Evolutionary conservation across 805 yeast species (phyloP).

Genomic region (Kuraishia molischiana): DNA sequence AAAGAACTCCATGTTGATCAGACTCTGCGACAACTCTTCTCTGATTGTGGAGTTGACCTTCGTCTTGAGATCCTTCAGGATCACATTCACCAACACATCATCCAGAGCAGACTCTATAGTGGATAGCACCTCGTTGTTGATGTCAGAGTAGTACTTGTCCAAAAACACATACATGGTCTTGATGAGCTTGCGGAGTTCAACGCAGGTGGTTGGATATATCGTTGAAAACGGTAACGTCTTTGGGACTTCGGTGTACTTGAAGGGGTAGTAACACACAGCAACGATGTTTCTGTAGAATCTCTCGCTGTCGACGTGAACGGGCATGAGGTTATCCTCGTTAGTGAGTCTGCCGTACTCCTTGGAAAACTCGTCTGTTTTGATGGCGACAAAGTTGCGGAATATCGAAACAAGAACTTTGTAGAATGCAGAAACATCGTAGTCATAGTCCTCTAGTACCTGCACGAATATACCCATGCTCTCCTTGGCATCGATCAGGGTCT

Average conservation of each 20-base stretch:
- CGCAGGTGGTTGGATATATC: slow-evolving; percentile 79
- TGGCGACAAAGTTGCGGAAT: slow-evolving; percentile 52
- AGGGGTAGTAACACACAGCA: slow-evolving; percentile 24
- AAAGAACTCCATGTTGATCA: slow-evolving; percentile 83
- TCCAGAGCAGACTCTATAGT: slow-evolving; percentile 59
- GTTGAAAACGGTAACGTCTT: slow-evolving; percentile 79
- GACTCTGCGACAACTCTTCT: slow-evolving; percentile 83
- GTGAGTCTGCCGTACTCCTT: slow-evolving; percentile 52
- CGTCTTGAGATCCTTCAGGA: slow-evolving; percentile 51
- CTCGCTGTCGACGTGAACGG: slow-evolving; percentile 56
- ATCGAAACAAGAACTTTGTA: slow-evolving; percentile 51
- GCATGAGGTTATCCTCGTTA: slow-evolving; percentile 81
- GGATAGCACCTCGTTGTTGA: slow-evolving; percentile 48
- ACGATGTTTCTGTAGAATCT: slow-evolving; percentile 55
- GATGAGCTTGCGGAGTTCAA: slow-evolving; percentile 58
- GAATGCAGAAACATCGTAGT: slow-evolving; percentile 47
- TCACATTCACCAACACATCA: slow-evolving; percentile 52
- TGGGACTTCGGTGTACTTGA: slow-evolving; percentile 28
- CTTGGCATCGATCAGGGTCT: slow-evolving; percentile 45
- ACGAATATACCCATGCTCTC: slow-evolving; percentile 58
- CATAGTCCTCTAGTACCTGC: slow-evolving; percentile 69
- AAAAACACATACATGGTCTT: slow-evolving; percentile 56
- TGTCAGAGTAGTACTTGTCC: slow-evolving; percentile 54
- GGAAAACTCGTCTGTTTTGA: slow-evolving; percentile 44
- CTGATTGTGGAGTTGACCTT: slow-evolving; percentile 66